Evolutionary conservation across 2,329 filamentous ascomycete genomes (phyloP).

Genomic region (Aspergillus glaucus): DNA sequence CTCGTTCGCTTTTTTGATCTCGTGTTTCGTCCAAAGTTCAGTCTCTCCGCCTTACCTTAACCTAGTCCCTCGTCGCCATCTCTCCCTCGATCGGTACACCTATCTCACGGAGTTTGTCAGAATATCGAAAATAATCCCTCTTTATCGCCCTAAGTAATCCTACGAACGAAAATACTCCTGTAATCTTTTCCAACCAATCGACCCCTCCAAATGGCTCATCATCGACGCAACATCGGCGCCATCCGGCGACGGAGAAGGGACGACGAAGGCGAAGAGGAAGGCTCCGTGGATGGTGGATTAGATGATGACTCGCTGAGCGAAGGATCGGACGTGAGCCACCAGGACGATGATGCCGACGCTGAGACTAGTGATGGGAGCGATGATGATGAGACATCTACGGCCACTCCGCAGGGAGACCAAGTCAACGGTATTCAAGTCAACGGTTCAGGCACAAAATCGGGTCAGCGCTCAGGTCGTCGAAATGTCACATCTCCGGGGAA

Average conservation of each 20-base stretch:
- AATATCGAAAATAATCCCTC: neutral
- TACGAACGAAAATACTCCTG: no score
- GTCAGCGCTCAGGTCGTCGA: constrained; percentile 23
- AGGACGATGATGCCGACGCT: constrained; percentile 53
- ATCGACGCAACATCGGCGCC: constrained; percentile 38
- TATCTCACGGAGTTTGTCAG: constrained; percentile 5
- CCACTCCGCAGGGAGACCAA: constrained; percentile 16
- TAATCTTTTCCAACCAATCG: no score
- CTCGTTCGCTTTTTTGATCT: constrained; percentile 12
- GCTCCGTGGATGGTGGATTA: constrained; percentile 44
- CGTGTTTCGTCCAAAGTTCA: constrained; percentile 3
- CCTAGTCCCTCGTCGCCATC: constrained; percentile 15
- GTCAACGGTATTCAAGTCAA: constrained; percentile 19
- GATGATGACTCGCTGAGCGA: constrained; percentile 61
- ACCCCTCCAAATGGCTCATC: constrained; percentile 34
- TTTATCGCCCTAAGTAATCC: no score
- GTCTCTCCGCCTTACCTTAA: constrained; percentile 9
- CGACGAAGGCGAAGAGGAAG: constrained; percentile 46
- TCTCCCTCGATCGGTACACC: constrained; percentile 13
- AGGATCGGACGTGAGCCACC: constrained; percentile 51
- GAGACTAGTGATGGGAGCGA: constrained; percentile 55
- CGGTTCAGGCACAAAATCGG: constrained; percentile 22
- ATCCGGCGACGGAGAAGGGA: constrained; percentile 41
- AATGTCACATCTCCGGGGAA: constrained; percentile 30
- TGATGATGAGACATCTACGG: constrained; percentile 38